A percentile compares a stretch with the other conserved stretches of the same genome.
Evolutionary conservation across 1,139 yeast species (phyloP).

Genomic region (Magnusiomyces tetraspermus): DNA sequence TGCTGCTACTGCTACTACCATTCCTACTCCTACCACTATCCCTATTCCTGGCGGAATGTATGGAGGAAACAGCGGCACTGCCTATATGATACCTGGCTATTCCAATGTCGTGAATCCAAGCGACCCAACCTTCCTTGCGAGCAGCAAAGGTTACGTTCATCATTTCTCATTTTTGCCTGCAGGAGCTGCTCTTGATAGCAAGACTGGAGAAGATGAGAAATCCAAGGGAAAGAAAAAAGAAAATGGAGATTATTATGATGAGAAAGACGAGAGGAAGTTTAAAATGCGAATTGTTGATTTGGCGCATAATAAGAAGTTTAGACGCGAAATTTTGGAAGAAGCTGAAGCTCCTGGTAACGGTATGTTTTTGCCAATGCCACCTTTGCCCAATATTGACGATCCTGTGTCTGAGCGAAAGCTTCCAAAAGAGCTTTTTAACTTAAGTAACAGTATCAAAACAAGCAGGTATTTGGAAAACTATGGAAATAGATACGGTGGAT

Average conservation of each 20-base stretch:
- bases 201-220: no score
- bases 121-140: neutral
- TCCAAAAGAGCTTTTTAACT: conserved; percentile 1
- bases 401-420: neutral
- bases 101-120: no score
- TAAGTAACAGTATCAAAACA: neutral
- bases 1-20: no score
- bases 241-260: neutral
- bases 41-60: no score
- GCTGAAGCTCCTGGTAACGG: neutral
- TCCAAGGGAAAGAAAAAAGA: conserved; percentile 3
- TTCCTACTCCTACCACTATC: neutral
- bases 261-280: neutral
- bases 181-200: neutral
- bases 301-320: neutral
- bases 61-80: no score
- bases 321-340: neutral
- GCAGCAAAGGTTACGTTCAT: conserved; percentile 1
- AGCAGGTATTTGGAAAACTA: neutral
- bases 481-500: neutral
- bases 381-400: conserved; percentile 2
- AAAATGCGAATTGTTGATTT: neutral
- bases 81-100: neutral
- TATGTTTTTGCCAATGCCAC: neutral
- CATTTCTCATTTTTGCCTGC: conserved; percentile 3